Evolutionary conservation across 2,329 filamentous ascomycete genomes (phyloP).

Genomic region (Sporothrix dimorphospora): DNA sequence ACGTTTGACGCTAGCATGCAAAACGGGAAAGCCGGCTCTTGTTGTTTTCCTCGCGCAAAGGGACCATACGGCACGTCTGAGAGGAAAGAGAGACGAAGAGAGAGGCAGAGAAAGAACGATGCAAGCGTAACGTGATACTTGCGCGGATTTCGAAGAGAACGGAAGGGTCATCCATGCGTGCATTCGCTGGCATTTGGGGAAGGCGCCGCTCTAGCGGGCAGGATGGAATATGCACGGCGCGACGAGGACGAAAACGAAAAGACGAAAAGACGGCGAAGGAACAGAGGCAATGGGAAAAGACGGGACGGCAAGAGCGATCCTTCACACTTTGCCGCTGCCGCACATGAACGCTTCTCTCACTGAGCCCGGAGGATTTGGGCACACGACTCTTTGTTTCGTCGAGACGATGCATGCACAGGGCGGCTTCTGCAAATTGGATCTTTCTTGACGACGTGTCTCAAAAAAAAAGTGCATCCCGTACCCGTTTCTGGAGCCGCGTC

Average conservation of each 20-base stretch:
- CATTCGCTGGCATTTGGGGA: neutral
- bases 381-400: conserved; percentile 6
- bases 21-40: conserved; percentile 27
- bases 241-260: neutral
- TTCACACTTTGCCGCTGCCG: neutral
- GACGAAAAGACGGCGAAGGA: neutral
- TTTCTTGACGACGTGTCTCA: neutral
- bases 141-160: neutral
- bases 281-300: conserved; percentile 1
- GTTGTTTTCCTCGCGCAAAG: neutral
- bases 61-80: neutral
- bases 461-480: conserved; percentile 1
- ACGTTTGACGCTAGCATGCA: conserved; percentile 25
- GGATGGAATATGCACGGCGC: too few species aligned
- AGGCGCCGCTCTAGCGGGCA: conserved; percentile 9
- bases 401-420: neutral
- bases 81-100: neutral
- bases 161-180: neutral
- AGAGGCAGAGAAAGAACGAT: neutral
- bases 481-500: conserved; percentile 13
- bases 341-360: neutral
- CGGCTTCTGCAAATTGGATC: conserved; percentile 4
- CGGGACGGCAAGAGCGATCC: conserved; percentile 21
- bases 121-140: neutral
- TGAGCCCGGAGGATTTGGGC: neutral